These are phyloP conservation scores for Austroboletus festivus DNA, from an alignment of 768 basidiomycete species.

Conservation along the genomic window DNA sequence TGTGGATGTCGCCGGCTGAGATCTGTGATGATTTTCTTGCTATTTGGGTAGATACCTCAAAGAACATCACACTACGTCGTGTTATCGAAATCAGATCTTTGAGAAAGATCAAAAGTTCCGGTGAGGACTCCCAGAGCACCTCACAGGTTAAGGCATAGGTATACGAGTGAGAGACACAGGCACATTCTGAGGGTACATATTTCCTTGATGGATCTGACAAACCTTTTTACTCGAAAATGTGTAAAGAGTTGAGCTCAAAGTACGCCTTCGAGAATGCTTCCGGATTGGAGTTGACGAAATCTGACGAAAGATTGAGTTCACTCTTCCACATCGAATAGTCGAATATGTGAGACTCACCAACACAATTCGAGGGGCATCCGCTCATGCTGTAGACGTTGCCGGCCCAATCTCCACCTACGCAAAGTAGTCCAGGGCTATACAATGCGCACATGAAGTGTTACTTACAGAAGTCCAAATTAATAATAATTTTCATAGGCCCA, in stretches of 20 bases:
- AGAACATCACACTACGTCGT: too few relatives aligned
- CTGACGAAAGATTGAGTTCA: background rate
- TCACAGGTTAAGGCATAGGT: too few relatives aligned
- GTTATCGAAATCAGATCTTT: too few relatives aligned
- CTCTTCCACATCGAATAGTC: background rate
- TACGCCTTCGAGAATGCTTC: background rate
- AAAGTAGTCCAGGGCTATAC: background rate
- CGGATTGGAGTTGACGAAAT: background rate
- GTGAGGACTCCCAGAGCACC: too few relatives aligned
- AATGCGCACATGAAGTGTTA: background rate
- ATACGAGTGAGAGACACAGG: background rate
- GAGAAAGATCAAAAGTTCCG: too few relatives aligned
- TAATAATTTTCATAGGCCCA: background rate
- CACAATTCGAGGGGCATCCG: background rate
- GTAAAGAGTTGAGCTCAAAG: background rate
- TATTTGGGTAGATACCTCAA: too few relatives aligned
- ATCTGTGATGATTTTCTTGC: too few relatives aligned
- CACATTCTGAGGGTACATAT: background rate
- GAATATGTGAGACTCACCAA: background rate
- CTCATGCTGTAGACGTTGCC: background rate
- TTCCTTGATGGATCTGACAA: background rate
- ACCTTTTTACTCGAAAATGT: background rate
- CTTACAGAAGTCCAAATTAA: background rate
- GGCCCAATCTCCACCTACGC: background rate
- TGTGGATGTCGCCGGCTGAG: too few relatives aligned